Percentiles rank a stretch among this genome's conserved stretches.
These are phyloP conservation scores for Actinomortierella wolfii DNA, from an alignment of 371 early-diverging fungal genomes.

Conservation along the genomic window DNA sequence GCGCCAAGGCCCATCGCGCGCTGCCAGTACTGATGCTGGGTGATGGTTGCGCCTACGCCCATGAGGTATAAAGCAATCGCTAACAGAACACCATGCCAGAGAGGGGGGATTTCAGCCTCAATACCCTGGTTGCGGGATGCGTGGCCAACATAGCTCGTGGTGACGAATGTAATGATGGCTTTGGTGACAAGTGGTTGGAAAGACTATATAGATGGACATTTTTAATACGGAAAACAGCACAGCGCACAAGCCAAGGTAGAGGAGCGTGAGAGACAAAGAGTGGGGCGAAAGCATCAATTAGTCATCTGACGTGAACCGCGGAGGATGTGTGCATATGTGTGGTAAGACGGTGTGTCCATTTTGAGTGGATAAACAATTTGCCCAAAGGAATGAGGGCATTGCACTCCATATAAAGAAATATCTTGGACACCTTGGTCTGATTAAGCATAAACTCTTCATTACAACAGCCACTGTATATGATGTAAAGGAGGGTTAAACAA, in stretches of 20 bases:
- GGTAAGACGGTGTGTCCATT: too few species aligned
- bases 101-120: slow-evolving; percentile 12
- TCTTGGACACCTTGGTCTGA: too few species aligned
- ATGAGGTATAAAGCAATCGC: slow-evolving; percentile 39
- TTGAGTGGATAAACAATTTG: too few species aligned
- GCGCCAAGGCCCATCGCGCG: slow-evolving; percentile 50
- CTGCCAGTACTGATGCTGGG: slow-evolving; percentile 47
- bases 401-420: too few species aligned
- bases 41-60: slow-evolving; percentile 36
- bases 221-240: too few species aligned
- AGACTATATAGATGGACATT: slow-evolving; percentile 12
- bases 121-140: background rate
- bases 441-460: background rate
- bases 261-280: slow-evolving; percentile 2
- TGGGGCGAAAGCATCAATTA: background rate
- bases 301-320: too few species aligned
- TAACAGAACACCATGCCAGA: slow-evolving; percentile 44
- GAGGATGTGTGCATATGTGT: too few species aligned
- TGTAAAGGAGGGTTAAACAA: background rate
- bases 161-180: slow-evolving; percentile 32
- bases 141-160: slow-evolving; percentile 17
- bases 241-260: slow-evolving; percentile 7
- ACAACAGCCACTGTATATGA: background rate
- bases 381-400: too few species aligned
- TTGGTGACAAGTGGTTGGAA: slow-evolving; percentile 44